These are phyloP conservation scores for Sapria himalayana DNA, from an alignment of 345 rosid species.

Conservation along the genomic window DNA sequence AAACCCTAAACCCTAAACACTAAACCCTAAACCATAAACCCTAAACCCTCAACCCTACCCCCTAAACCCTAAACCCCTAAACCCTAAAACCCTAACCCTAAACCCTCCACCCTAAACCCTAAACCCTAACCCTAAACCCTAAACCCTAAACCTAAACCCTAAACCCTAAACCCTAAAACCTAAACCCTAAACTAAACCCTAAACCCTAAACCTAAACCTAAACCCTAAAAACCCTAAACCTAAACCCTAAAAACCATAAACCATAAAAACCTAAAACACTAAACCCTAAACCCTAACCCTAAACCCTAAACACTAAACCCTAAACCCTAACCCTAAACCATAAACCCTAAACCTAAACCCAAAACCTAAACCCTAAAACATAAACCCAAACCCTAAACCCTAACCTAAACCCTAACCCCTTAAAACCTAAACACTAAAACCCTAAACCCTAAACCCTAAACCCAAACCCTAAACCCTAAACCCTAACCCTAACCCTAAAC, in stretches of 20 bases:
- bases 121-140: constrained; percentile 5
- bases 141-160: constrained; percentile 5
- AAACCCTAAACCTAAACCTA: constrained; percentile 6
- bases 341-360: constrained; percentile 11
- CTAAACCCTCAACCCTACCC: neutral
- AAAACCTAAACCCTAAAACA: constrained; percentile 13
- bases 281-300: too few relatives aligned
- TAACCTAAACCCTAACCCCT: constrained; percentile 9
- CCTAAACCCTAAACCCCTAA: neutral
- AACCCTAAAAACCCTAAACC: constrained; percentile 3
- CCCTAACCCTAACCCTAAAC: constrained; percentile 6
- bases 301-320: constrained; percentile 9
- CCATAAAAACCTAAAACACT: constrained; percentile 2
- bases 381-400: constrained; percentile 12
- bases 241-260: constrained; percentile 1
- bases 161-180: neutral
- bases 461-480: constrained; percentile 13
- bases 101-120: neutral
- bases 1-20: constrained; percentile 4
- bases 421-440: constrained; percentile 15
- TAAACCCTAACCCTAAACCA: constrained; percentile 11
- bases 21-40: neutral
- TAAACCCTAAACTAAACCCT: constrained; percentile 4
- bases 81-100: neutral
- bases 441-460: constrained; percentile 13